Percentiles rank a stretch among this genome's conserved stretches.
Conservation (phyloP, 495 filamentous ascomycete genomes). For the Niebla homalea region DNA sequence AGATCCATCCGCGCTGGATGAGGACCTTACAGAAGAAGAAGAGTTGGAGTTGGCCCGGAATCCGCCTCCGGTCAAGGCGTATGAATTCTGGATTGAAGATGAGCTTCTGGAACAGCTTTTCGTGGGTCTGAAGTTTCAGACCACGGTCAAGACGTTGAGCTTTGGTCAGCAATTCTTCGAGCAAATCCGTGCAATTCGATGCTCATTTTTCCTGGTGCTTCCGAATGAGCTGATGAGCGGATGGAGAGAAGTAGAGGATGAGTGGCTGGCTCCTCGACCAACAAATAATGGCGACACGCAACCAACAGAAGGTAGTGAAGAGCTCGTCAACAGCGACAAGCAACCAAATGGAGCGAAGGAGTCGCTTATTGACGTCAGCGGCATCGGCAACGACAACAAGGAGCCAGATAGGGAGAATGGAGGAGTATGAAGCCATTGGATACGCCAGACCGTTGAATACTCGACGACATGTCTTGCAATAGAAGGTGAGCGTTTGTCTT, state of each 20-base stretch:
- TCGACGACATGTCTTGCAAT: not conserved
- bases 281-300: constrained; percentile 1
- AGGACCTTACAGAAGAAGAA: constrained; percentile 34
- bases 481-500: not conserved
- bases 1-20: constrained; percentile 24
- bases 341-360: no score
- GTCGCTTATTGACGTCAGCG: no score
- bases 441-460: not conserved
- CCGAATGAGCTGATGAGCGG: constrained; percentile 58
- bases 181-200: constrained; percentile 38
- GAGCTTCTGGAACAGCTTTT: constrained; percentile 46
- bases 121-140: constrained; percentile 64
- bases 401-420: not conserved
- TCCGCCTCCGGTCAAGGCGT: constrained; percentile 21
- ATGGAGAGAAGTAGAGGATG: constrained; percentile 43
- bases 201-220: constrained; percentile 46
- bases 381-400: no score
- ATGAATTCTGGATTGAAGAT: constrained; percentile 58
- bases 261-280: constrained; percentile 10
- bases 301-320: constrained; percentile 8
- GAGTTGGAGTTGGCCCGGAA: constrained; percentile 6
- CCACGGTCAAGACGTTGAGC: constrained; percentile 47
- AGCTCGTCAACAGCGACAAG: not conserved
- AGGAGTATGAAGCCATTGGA: not conserved
- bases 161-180: constrained; percentile 50